Conservation (phyloP, 1,284 basidiomycete species). For the Marasmius fiardii region DNA sequence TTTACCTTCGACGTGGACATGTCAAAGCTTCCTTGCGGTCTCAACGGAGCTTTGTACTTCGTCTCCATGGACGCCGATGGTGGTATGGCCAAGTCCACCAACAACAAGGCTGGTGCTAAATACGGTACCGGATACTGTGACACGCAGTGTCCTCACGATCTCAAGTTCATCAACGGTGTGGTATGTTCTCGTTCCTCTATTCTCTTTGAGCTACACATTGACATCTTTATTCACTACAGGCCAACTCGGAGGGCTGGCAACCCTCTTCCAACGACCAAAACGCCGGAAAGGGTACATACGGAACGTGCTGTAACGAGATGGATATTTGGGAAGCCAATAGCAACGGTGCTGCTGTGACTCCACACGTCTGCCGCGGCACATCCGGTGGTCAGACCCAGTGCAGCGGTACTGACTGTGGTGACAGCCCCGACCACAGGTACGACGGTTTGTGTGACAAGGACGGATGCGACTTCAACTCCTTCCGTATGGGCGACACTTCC, state of each 20-base stretch:
- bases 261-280: constrained; percentile 24
- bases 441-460: constrained; percentile 36
- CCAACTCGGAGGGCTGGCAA: constrained; percentile 42
- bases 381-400: constrained; percentile 32
- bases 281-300: constrained; percentile 34
- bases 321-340: constrained; percentile 59
- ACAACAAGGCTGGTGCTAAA: constrained; percentile 55
- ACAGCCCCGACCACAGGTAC: constrained; percentile 24
- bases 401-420: constrained; percentile 26
- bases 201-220: constrained; percentile 1
- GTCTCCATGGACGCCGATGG: constrained; percentile 53
- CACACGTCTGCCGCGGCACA: constrained; percentile 42
- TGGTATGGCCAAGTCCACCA: constrained; percentile 35
- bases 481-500: constrained; percentile 38
- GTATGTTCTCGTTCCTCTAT: constrained; percentile 24
- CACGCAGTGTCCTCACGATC: constrained; percentile 53
- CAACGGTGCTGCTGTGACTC: constrained; percentile 46
- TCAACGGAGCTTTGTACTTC: constrained; percentile 48
- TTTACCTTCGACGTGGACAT: constrained; percentile 52
- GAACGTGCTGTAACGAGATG: constrained; percentile 58
- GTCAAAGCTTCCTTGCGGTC: constrained; percentile 51
- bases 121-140: constrained; percentile 60
- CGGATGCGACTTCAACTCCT: constrained; percentile 49
- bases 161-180: constrained; percentile 55
- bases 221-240: constrained; percentile 33